A percentile compares a stretch with the other conserved stretches of the same genome.
Evolutionary conservation across 257 asterid genomes (phyloP).

Genomic region (Solanum paucissectum): DNA sequence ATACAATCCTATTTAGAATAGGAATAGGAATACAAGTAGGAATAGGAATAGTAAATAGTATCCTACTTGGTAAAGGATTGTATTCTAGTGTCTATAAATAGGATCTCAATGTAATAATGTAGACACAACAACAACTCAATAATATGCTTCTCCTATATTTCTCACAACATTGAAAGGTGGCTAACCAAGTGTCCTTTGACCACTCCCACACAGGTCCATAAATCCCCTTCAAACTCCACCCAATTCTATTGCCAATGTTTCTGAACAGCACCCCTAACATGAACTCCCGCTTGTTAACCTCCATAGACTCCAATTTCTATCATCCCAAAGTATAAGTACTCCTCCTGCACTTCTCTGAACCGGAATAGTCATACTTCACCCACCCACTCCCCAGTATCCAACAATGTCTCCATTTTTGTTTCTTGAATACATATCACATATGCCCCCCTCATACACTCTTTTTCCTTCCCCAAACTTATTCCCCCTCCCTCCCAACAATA

Average conservation of each 20-base stretch:
- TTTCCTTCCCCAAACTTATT: background rate
- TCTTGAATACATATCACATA: background rate
- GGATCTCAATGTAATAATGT: too few relatives aligned
- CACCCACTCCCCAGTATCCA: background rate
- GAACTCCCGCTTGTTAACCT: background rate
- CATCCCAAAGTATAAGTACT: background rate
- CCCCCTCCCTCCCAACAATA: background rate
- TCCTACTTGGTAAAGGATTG: too few relatives aligned
- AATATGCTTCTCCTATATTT: too few relatives aligned
- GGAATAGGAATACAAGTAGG: too few relatives aligned
- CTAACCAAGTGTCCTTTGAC: background rate
- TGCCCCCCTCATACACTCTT: background rate
- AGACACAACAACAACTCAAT: too few relatives aligned
- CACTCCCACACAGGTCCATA: background rate
- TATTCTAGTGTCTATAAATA: too few relatives aligned
- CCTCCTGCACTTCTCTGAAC: background rate
- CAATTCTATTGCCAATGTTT: background rate
- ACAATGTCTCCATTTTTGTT: background rate
- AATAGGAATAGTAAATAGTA: too few relatives aligned
- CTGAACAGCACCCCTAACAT: background rate
- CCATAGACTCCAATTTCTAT: background rate
- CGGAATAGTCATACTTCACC: background rate
- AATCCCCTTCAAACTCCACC: background rate
- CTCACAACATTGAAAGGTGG: background rate
- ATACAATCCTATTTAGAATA: too few relatives aligned